A percentile compares a stretch with the other conserved stretches of the same genome.
These are phyloP conservation scores for Coemansia sp. DNA, from an alignment of 192 early-diverging fungal species.

Conservation along the genomic window DNA sequence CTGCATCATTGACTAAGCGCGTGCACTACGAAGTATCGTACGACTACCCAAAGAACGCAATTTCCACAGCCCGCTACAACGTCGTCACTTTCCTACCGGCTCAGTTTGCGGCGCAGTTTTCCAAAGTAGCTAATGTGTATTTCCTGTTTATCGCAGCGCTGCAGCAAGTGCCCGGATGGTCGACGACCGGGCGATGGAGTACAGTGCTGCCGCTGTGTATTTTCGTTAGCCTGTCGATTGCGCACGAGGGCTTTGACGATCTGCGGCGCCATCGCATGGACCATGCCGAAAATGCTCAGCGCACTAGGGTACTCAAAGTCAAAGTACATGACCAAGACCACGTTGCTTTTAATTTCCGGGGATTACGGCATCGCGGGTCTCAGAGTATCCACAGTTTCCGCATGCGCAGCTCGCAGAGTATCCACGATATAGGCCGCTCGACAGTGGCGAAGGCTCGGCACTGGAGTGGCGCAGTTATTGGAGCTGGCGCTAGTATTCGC, in stretches of 20 bases:
- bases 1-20: conserved; percentile 56
- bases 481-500: conserved; percentile 32
- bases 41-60: conserved; percentile 56
- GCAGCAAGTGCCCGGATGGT: conserved; percentile 75
- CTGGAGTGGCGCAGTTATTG: conserved; percentile 23
- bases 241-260: conserved; percentile 79
- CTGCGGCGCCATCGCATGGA: conserved; percentile 67
- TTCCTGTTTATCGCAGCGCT: conserved; percentile 88
- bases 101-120: conserved; percentile 96
- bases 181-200: conserved; percentile 78
- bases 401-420: conserved; percentile 49
- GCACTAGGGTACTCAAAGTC: conserved; percentile 58
- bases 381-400: conserved; percentile 58
- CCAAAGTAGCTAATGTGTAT: conserved; percentile 92
- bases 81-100: conserved; percentile 86
- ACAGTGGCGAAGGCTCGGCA: conserved; percentile 30
- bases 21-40: conserved; percentile 59
- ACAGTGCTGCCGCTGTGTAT: conserved; percentile 73
- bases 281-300: conserved; percentile 63
- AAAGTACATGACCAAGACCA: conserved; percentile 56
- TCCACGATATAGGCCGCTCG: conserved; percentile 41
- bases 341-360: conserved; percentile 53
- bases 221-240: conserved; percentile 76
- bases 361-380: conserved; percentile 44
- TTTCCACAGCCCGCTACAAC: conserved; percentile 86